phyloP scores from a whole-genome alignment of 768 basidiomycete species.

The Lactarius sp. region DNA sequence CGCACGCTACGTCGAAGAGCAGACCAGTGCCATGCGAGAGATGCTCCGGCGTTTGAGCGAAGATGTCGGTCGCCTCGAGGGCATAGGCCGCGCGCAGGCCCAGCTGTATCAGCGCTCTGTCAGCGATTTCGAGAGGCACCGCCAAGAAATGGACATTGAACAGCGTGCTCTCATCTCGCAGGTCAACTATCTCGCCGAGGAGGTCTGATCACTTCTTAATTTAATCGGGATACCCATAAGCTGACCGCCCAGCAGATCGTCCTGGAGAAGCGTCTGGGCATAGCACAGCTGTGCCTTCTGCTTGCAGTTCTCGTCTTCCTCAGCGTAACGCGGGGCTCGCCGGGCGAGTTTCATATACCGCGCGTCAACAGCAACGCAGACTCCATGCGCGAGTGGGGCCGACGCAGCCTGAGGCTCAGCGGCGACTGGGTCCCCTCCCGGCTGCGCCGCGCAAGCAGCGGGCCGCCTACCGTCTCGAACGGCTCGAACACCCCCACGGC shows the following conservation, averaged over 20 bases:
- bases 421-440: constrained; percentile 44
- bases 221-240: neutral
- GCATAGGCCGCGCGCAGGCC: constrained; percentile 64
- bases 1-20: constrained; percentile 84
- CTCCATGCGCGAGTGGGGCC: constrained; percentile 51
- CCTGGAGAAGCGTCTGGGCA: constrained; percentile 83
- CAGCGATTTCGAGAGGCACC: constrained; percentile 64
- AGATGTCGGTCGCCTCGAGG: constrained; percentile 73
- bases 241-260: constrained; percentile 48
- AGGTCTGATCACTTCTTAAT: constrained; percentile 45
- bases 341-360: constrained; percentile 29
- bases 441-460: constrained; percentile 34
- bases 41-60: constrained; percentile 70
- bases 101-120: constrained; percentile 60
- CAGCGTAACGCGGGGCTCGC: constrained; percentile 74
- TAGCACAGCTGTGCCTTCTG: constrained; percentile 81
- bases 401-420: constrained; percentile 51
- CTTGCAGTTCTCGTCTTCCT: constrained; percentile 83
- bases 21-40: constrained; percentile 69
- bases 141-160: constrained; percentile 62
- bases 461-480: constrained; percentile 14
- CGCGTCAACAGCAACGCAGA: constrained; percentile 20
- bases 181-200: constrained; percentile 71
- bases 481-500: constrained; percentile 2
- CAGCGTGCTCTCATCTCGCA: constrained; percentile 62